Conservation (phyloP, 2,329 filamentous ascomycete genomes). For the Colletotrichum sp. region DNA sequence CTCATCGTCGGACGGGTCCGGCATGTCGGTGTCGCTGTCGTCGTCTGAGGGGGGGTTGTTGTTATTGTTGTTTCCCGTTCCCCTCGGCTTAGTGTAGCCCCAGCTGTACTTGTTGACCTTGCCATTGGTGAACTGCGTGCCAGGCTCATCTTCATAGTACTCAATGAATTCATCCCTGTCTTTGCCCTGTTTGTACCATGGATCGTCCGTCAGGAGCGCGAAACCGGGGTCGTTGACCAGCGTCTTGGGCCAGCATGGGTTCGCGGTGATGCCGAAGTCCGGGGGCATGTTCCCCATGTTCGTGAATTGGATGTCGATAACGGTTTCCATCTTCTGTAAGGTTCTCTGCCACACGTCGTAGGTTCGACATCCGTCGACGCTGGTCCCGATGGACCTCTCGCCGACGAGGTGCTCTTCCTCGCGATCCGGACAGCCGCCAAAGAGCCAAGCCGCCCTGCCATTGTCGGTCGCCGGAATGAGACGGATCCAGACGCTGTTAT, state of each 20-base stretch:
- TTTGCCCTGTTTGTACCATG: slow-evolving; percentile 10
- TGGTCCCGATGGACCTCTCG: background rate
- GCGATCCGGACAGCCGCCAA: background rate
- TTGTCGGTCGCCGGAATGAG: slow-evolving; percentile 6
- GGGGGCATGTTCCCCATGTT: slow-evolving; percentile 2
- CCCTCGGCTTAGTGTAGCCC: background rate
- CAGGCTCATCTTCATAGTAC: background rate
- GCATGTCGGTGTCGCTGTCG: too few relatives aligned
- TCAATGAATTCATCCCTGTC: background rate
- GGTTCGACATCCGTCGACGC: background rate
- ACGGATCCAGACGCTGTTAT: background rate
- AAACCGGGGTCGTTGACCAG: slow-evolving; percentile 24
- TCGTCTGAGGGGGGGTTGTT: too few relatives aligned
- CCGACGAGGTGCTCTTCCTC: background rate
- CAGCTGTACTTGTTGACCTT: background rate
- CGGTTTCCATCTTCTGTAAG: too few relatives aligned
- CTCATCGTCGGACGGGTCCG: too few relatives aligned
- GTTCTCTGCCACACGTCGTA: background rate
- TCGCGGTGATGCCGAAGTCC: slow-evolving; percentile 21
- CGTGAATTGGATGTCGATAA: background rate
- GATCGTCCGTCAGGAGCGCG: slow-evolving; percentile 21
- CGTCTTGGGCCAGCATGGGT: slow-evolving; percentile 23
- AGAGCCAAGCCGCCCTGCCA: slow-evolving; percentile 6
- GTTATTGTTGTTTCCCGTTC: too few relatives aligned
- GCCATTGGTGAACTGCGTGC: background rate